Percentiles rank a stretch among this genome's conserved stretches.
These are phyloP conservation scores for Gonium pectorale DNA, from an alignment of 139 green algal species.

Conservation along the genomic window DNA sequence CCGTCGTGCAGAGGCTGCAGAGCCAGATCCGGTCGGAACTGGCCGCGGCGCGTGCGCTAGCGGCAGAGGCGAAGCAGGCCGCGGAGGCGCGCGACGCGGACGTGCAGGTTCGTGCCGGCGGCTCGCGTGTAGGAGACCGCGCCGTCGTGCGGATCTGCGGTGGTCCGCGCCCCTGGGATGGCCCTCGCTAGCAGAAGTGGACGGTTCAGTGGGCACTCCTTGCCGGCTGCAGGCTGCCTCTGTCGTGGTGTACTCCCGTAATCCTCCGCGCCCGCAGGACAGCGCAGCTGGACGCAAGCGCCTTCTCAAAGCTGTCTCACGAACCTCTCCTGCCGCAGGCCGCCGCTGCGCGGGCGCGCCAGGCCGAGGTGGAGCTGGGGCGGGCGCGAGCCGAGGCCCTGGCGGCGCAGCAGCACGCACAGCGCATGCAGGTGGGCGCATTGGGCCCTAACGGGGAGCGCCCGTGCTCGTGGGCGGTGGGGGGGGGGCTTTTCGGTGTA, in stretches of 20 bases:
- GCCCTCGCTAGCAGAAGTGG: no score
- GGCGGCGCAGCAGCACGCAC: conserved; percentile 32
- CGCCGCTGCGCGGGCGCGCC: conserved; percentile 8
- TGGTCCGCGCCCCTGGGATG: no score
- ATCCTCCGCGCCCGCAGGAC: not conserved
- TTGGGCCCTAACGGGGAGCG: not conserved
- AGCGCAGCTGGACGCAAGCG: no score
- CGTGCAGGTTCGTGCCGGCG: conserved; percentile 16
- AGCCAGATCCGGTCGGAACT: conserved; percentile 36
- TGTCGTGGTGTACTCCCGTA: not conserved
- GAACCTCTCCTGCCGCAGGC: not conserved
- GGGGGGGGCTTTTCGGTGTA: no score
- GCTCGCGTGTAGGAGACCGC: not conserved
- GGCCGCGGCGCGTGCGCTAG: conserved; percentile 22
- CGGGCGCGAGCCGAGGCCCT: conserved; percentile 40
- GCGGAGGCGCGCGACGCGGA: conserved; percentile 8
- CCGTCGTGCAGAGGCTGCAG: conserved; percentile 21
- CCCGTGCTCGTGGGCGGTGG: no score
- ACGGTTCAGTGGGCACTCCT: no score
- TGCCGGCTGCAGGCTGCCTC: not conserved
- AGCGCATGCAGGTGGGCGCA: conserved; percentile 2
- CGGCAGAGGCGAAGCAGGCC: conserved; percentile 12
- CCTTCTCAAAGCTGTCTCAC: no score
- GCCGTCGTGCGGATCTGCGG: no score
- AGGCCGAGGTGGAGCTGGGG: conserved; percentile 47